These are phyloP conservation scores for Candida railenensis DNA, from an alignment of 805 yeast species.

Conservation along the genomic window DNA sequence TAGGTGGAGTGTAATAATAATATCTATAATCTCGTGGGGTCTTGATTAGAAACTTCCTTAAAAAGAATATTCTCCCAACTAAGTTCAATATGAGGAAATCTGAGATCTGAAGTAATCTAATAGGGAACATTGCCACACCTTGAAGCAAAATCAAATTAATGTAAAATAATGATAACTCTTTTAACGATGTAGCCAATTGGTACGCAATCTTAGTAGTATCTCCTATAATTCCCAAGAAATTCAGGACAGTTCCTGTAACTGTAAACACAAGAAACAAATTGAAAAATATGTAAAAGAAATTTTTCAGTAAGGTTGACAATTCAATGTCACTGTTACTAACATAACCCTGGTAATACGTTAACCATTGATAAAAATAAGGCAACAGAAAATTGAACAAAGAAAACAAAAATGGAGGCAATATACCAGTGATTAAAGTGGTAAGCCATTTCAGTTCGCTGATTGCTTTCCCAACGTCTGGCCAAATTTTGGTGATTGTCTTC, in stretches of 20 bases:
- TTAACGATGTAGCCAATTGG: constrained; percentile 52
- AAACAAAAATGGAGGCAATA: constrained; percentile 60
- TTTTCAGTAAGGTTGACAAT: constrained; percentile 54
- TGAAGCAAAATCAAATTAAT: constrained; percentile 66
- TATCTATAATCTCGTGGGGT: constrained; percentile 54
- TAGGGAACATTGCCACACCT: constrained; percentile 65
- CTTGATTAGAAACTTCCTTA: constrained; percentile 36
- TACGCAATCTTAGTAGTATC: constrained; percentile 61
- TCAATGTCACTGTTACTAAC: constrained; percentile 59
- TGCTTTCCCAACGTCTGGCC: constrained; percentile 59
- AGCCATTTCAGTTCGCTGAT: constrained; percentile 50
- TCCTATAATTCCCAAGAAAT: constrained; percentile 54
- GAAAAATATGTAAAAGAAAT: constrained; percentile 59
- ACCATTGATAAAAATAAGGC: constrained; percentile 55
- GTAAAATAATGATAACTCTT: constrained; percentile 52
- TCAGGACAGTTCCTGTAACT: constrained; percentile 60
- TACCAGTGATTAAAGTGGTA: constrained; percentile 58
- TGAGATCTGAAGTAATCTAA: constrained; percentile 53
- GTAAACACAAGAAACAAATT: constrained; percentile 62
- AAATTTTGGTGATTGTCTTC: constrained; percentile 52
- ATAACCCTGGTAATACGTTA: constrained; percentile 52
- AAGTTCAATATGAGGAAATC: constrained; percentile 48
- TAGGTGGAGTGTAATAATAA: constrained; percentile 54
- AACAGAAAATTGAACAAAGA: constrained; percentile 50
- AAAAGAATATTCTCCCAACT: constrained; percentile 36